Base-by-base conservation (phyloP, 2,329 filamentous ascomycete species). In the Triangularia setosa region DNA sequence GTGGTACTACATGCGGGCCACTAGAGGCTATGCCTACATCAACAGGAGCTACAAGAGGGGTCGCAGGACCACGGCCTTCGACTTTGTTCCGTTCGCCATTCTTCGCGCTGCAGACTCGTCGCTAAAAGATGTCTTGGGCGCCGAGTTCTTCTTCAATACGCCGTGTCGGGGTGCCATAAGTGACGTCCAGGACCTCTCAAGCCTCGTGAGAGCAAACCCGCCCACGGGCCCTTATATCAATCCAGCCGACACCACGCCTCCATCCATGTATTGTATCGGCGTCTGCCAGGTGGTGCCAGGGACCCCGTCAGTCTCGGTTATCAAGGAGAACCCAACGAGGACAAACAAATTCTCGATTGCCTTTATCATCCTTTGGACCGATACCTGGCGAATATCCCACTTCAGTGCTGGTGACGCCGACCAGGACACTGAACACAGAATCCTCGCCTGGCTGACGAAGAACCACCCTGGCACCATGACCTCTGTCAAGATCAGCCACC, bases 221-320 rank as follows among this genome's bases (percentile, higher is more conserved):
- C 60, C 60, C 30, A 33, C 12, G 14, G 25, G 27, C 23, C 59
- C 59, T 48, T 24, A n/a, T 5, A 28, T 28, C 27, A 28, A 28
- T 28, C 25, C 21, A 21, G 44, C 52, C 21, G 33, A 21, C 54
- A 18, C 33, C 23, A 30, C 33, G 25, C 24, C 40, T 53, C 54
- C 61, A 21, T 7, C 21, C 61, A 63, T 63, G 61, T 63, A 59
- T 25, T 63, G 61, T 23, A 35, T 63, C 27, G 61, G 24, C 56
- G 56, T 59, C 54, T 16, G 21, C 4, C 54, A 54, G 54, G 16
- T 25, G 16, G 52, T 52, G 27, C 60, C 28, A 8, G 60, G 48
- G 5, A 5, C 33, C 33, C 33, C 33, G 18, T n/a, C 44, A 9
- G 14, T 52, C 23, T 8, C 4, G 21, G 48, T 60, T 28, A 57